Base-by-base conservation (phyloP, 768 basidiomycete species). In the Naganishia randhawae region DNA sequence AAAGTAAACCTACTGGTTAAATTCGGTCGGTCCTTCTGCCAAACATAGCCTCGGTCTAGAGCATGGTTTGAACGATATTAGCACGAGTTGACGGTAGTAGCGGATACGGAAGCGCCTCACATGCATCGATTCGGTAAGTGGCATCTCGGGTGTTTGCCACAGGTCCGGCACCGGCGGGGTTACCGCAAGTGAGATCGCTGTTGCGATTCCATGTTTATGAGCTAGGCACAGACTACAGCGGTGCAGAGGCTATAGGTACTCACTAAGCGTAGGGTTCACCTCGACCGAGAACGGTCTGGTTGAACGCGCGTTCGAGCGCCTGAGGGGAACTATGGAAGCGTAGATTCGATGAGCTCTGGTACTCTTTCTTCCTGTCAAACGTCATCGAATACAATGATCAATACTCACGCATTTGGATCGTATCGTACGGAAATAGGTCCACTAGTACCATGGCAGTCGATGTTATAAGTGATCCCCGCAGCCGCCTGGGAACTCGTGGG, bases 31-130 rank as follows among this genome's bases (percentile, higher is more conserved):
- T 50, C 50, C 68, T 74, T 72, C 14, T 67, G 55, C 66, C 69
- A 73, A 22, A 77, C 65, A 37, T 77, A 77, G 22, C 67, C 74
- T 61, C 75, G 73, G 70, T 74, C 74, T 75, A n/a, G n/a, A n/a
- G n/a, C n/a, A n/a, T n/a, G n/a, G n/a, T n/a, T n/a, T n/a, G n/a
- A n/a, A n/a, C n/a, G n/a, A 32, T 37, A 65, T 22, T 19, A 6
- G 41, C 19, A 35, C 19, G 31, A 3, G 19, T 10, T 62, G 13
- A 16, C 45, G 14, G 51, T 11, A 48, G 4, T 25, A 39, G n/a
- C 25, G 4, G 42, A 37, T 33, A 41, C 13, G 19, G 41, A 7
- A 31, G 5, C 22, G 33, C 63, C 74, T 71, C 50, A 75, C 74
- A 77, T 63, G 75, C 74, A 63, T 75, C 73, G 35, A 70, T 69